Base-by-base conservation (phyloP, 208 protist genomes). In the Leishmania turanica region DNA sequence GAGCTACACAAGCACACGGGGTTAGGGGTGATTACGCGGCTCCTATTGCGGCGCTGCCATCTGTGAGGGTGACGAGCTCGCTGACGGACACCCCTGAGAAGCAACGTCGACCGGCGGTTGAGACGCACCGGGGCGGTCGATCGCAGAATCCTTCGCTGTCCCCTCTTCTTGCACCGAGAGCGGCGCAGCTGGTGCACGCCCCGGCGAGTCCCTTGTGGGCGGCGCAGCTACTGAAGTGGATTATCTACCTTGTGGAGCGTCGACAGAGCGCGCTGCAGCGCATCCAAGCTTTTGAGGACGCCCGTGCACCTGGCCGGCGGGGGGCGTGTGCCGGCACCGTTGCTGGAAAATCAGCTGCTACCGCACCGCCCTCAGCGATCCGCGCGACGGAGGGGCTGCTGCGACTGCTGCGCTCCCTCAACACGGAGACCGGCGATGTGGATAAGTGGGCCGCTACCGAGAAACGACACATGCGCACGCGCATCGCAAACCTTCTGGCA, bases 211-310 rank as follows among this genome's bases (percentile, higher is more conserved):
- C 56, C 19, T 80, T 83, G 24, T 82, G 79, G 78, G 15, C 69
- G 0, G 34, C 77, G 0, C 80, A 81, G 62, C 64, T 80, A 45
- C 74, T 88, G 64, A 70, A 69, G 84, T 88, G 80, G 81, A 47
- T 82, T 9, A n/a, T 77, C 11, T 88, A 80, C 37, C 78, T 85
- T 24, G 60, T 82, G 0, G 78, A 84, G 40, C 65, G 7, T 64
- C 80, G 78, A 62, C 65, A 77, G 19, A 47, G 37, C 13, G 72
- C 77, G 37, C 75, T 87, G 79, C 79, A 75, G 40, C 62, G 65
- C 11, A 53, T 87, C 5, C 79, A 84, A 53, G 9, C 82, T 3
- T 86, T 86, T 53, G 78, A 86, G 74, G 69, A 76, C 78, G 37
- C 78, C 0, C 71, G 82, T 17, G 65, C 82, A 34, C 82, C 78